These are phyloP conservation scores for Boeremia lycopersici DNA, from an alignment of 2,329 filamentous ascomycete genomes.

Conservation along the genomic window DNA sequence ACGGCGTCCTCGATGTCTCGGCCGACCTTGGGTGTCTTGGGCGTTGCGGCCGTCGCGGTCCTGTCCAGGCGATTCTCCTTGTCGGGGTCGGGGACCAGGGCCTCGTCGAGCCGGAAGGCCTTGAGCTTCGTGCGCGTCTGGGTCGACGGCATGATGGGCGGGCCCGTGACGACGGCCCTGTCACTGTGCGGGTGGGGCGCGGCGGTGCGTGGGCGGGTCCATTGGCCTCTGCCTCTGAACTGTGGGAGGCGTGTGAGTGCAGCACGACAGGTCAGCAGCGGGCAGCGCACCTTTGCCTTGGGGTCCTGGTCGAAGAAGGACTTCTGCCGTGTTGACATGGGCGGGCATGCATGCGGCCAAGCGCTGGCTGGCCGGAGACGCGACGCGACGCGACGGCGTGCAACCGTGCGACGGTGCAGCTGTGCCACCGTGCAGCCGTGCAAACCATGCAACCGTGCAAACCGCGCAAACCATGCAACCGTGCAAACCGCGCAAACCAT, in stretches of 20 bases:
- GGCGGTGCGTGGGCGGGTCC: conserved; percentile 42
- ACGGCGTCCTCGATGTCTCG: conserved; percentile 23
- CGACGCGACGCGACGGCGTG: conserved; percentile 13
- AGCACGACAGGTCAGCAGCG: background rate
- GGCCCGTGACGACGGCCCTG: conserved; percentile 38
- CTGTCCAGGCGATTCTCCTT: conserved; percentile 51
- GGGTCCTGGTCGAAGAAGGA: conserved; percentile 59
- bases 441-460: too few species aligned
- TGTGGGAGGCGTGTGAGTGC: conserved; percentile 24
- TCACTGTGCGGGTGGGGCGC: conserved; percentile 33
- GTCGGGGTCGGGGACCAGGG: conserved; percentile 40
- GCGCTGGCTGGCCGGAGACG: conserved; percentile 3
- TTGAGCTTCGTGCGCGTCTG: conserved; percentile 62
- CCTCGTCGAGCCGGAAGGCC: conserved; percentile 59
- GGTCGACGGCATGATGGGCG: conserved; percentile 57
- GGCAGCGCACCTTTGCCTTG: conserved; percentile 46
- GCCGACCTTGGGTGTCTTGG: conserved; percentile 26
- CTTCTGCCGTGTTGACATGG: conserved; percentile 56
- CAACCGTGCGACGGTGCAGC: too few species aligned
- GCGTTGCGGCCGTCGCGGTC: conserved; percentile 21
- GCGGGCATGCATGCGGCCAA: conserved; percentile 20
- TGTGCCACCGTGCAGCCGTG: too few species aligned
- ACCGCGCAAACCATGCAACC: too few species aligned
- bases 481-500: background rate
- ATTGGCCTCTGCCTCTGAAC: conserved; percentile 39